Conservation (phyloP, 495 filamentous ascomycete species). For the Hypoxylon lienhwacheense region DNA sequence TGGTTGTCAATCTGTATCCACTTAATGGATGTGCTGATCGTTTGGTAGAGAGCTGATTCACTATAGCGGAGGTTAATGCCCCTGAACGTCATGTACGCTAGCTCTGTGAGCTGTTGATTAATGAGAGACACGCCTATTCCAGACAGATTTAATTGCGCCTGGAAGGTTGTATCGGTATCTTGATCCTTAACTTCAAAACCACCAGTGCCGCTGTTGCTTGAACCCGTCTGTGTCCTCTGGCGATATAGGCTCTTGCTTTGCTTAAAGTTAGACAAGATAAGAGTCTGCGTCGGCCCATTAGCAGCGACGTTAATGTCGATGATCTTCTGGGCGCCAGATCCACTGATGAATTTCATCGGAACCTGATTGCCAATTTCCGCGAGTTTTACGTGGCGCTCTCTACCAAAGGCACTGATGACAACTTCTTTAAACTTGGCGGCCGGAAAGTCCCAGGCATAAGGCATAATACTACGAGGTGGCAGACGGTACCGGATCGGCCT, state of each 20-base stretch:
- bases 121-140: slow-evolving; percentile 93
- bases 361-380: slow-evolving; percentile 95
- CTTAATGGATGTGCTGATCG: slow-evolving; percentile 83
- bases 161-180: slow-evolving; percentile 84
- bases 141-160: slow-evolving; percentile 80
- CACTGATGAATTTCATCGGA: slow-evolving; percentile 72
- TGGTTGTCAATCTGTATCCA: slow-evolving; percentile 99
- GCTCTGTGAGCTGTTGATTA: slow-evolving; percentile 86
- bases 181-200: slow-evolving; percentile 93
- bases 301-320: slow-evolving; percentile 96
- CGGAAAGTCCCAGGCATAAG: slow-evolving; percentile 98
- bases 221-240: slow-evolving; percentile 68
- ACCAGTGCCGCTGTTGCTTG: slow-evolving; percentile 51
- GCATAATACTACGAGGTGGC: slow-evolving; percentile 95
- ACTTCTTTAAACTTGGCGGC: slow-evolving; percentile 95
- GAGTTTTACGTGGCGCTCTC: slow-evolving; percentile 86
- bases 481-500: slow-evolving; percentile 90
- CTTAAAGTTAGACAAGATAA: slow-evolving; percentile 94
- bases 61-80: slow-evolving; percentile 89
- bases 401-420: slow-evolving; percentile 74
- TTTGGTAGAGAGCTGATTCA: slow-evolving; percentile 92
- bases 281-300: slow-evolving; percentile 90
- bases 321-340: slow-evolving; percentile 69
- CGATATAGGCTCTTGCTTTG: slow-evolving; percentile 92
- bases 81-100: slow-evolving; percentile 91